Evolutionary conservation across 139 green algal genomes (phyloP), one percentile per base, ranked within the genome.

Genomic region (Coelastrella sp.): DNA sequence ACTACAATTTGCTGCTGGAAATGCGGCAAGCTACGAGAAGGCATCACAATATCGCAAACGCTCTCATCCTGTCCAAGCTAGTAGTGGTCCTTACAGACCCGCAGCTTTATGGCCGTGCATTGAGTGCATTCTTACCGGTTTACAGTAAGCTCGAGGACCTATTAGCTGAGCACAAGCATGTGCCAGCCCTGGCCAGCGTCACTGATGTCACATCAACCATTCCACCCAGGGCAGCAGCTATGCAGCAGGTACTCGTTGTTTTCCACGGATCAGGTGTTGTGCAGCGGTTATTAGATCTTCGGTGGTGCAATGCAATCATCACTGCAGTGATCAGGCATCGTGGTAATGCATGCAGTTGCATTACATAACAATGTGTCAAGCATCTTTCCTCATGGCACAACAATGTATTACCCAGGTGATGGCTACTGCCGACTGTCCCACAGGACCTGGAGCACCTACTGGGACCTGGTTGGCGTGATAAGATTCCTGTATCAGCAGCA

Each of bases 21-120:
- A 87, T 91, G 88, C 88, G 88, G 14, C n/a, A 6, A 66, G 88
- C 88, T 60, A 91, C 88, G 6, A 66, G 88, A 12, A 66, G 88
- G 6, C 22, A 24, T 15, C 88, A 91, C 68, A 49, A 84, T 66
- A 65, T 82, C 11, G 88, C 88, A 24, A 91, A 91, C 72, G 80
- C 80, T 5, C 66, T 91, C 12, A 91, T 91, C 19, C 59, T 91
- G 7, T 61, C 75, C 22, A 91, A 91, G 79, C 88, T 91, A 8
- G 88, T 85, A 14, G 79, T 91, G 20, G 88, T 85, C 66, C 88
- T 91, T 6, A 87, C 79, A 15, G 88, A 91, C 57, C 73, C n/a
- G 57, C 15, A 80, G 59, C 66, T 87, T 19, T 91, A 91, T 56
- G 88, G 20, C 6, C 88, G 35, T 14, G 88, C 88, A 11, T 60